Base-by-base conservation (phyloP, 2,329 filamentous ascomycete genomes). In the Colletotrichum ledebouriae region DNA sequence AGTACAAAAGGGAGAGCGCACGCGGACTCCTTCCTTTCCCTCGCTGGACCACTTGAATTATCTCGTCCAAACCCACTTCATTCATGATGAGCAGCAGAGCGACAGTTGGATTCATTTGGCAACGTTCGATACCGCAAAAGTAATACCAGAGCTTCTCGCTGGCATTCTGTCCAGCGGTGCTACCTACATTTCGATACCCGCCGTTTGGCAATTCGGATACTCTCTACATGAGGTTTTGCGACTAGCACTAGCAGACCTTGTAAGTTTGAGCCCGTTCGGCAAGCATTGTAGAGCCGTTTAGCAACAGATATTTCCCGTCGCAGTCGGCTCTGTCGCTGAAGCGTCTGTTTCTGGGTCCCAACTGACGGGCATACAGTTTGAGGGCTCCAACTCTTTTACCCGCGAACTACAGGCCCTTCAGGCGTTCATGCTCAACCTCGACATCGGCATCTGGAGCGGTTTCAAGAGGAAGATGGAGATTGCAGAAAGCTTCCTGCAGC, bases 171-270 rank as follows among this genome's bases (percentile, higher is more conserved):
- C 80, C 1, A 74, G 76, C 11, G 80, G 77, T 2, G 81, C 81
- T 0, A 76, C 79, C 0, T 61, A 78, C 11, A 81, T 80, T 1
- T 73, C 76, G 0, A 75, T 80, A 2, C 76, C 78, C 12, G 76
- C 79, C 0, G 71, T 83, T 4, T 72, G 77, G 10, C 81, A 79
- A 6, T 72, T 83, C 20, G 81, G 81, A 0, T 81, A 77, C 70
- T 80, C 81, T 1, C 71, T 83, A 29, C 75, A 81, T 25, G 81
- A 83, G 61, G 78, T 78, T 29, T 72, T 80, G 10, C 73, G 79
- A 5, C 57, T 75, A n/a, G 73, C 76, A 10, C 70, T 79, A 49
- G 69, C 71, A 5, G 66, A 71, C 34, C 49, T 70, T 53, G 71
- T 72, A 49, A 62, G 71, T 60, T 11, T 2, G 29, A 29, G 7